Percentiles rank a stretch among this genome's conserved stretches.
Evolutionary conservation across 1,139 yeast genomes (phyloP).

Genomic region (Spathaspora sp.): DNA sequence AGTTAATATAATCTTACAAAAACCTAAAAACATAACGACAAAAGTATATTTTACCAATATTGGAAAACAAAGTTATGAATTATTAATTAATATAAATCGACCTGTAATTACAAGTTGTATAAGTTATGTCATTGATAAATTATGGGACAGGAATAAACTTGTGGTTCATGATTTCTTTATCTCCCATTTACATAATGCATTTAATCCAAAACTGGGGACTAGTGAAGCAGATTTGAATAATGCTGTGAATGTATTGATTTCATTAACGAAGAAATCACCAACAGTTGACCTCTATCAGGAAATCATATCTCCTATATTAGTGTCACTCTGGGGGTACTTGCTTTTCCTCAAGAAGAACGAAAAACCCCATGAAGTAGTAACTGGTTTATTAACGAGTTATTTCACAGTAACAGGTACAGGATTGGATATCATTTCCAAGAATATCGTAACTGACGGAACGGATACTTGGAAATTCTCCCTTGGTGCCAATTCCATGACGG

Average conservation of each 20-base stretch:
- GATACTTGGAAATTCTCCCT: slow-evolving; percentile 51
- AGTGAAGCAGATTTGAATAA: slow-evolving; percentile 57
- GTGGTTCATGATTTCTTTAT: slow-evolving; percentile 64
- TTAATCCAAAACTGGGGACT: slow-evolving; percentile 37
- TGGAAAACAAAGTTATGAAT: slow-evolving; percentile 57
- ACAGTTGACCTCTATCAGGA: slow-evolving; percentile 40
- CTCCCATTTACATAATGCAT: slow-evolving; percentile 42
- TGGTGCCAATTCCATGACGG: slow-evolving; percentile 58
- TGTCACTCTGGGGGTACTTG: slow-evolving; percentile 63
- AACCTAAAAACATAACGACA: slow-evolving; percentile 53
- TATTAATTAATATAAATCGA: slow-evolving; percentile 59
- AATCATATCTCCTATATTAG: slow-evolving; percentile 45
- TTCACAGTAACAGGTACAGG: slow-evolving; percentile 37
- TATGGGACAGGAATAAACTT: slow-evolving; percentile 52
- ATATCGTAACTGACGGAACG: slow-evolving; percentile 44
- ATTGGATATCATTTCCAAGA: slow-evolving; percentile 41
- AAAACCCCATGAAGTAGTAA: slow-evolving; percentile 43
- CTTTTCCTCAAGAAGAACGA: slow-evolving; percentile 44
- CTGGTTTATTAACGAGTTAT: slow-evolving; percentile 48
- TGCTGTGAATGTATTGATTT: slow-evolving; percentile 61
- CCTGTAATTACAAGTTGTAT: slow-evolving; percentile 62
- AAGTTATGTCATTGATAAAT: slow-evolving; percentile 51
- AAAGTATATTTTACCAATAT: slow-evolving; percentile 53
- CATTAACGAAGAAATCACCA: slow-evolving; percentile 56
- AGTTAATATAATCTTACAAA: slow-evolving; percentile 57